Percentiles rank a stretch among this genome's conserved stretches.
These are phyloP conservation scores for Globisporangium iwayamae DNA, from an alignment of 352 stramenopile species.

Conservation along the genomic window DNA sequence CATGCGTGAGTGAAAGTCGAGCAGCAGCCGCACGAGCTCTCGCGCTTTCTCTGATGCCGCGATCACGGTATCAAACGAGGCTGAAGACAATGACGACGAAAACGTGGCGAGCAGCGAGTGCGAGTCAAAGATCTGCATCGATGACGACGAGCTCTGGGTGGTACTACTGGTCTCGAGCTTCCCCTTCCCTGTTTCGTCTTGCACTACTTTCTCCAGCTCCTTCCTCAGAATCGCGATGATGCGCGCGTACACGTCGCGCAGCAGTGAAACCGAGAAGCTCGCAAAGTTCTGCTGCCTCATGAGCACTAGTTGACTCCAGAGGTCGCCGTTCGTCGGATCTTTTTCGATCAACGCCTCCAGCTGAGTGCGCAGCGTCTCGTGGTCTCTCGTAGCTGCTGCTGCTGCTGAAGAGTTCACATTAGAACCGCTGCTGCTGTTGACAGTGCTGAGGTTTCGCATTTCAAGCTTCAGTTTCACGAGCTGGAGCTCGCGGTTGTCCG, in stretches of 20 bases:
- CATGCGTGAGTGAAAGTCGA: conserved; percentile 52
- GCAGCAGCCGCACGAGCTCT: conserved; percentile 12
- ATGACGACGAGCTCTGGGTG: conserved; percentile 8
- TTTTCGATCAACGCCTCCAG: conserved; percentile 51
- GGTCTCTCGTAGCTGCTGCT: conserved; percentile 10
- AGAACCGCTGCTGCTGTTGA: background rate
- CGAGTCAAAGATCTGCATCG: conserved; percentile 25
- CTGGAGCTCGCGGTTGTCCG: conserved; percentile 37
- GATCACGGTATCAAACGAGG: background rate
- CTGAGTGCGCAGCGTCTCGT: conserved; percentile 27
- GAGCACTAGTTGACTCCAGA: conserved; percentile 62
- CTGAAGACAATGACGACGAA: background rate
- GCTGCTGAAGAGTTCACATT: background rate
- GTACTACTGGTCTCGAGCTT: background rate
- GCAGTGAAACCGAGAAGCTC: conserved; percentile 59
- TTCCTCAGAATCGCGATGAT: conserved; percentile 47
- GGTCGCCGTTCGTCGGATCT: conserved; percentile 39
- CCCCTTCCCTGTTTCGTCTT: conserved; percentile 1
- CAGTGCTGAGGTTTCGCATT: conserved; percentile 13
- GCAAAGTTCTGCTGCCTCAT: conserved; percentile 59
- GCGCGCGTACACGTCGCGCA: conserved; percentile 70
- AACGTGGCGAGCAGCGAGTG: conserved; percentile 21
- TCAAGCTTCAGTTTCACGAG: conserved; percentile 51
- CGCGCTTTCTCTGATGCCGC: background rate
- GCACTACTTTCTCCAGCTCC: conserved; percentile 18